Conservation (phyloP, 331 rosid genomes). For the Saraca asoca region DNA sequence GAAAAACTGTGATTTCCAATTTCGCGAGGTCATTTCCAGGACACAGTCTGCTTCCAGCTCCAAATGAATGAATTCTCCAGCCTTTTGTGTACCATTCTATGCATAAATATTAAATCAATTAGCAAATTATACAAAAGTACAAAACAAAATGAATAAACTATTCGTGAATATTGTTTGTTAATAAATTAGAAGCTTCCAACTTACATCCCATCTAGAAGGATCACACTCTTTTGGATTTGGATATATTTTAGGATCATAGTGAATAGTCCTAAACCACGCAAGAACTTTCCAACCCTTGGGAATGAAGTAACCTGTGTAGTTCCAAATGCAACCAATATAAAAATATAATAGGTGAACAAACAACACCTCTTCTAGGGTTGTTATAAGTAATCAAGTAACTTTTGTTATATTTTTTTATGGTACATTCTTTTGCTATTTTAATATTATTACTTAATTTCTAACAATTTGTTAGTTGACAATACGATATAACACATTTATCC, state of each 20-base stretch:
- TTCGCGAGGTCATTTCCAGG: conserved; percentile 62
- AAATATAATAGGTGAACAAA: not conserved
- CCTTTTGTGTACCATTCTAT: conserved; percentile 39
- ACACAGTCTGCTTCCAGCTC: conserved; percentile 56
- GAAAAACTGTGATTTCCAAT: conserved; percentile 51
- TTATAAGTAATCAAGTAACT: too few relatives aligned
- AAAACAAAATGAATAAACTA: too few relatives aligned
- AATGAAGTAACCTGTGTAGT: conserved; percentile 48
- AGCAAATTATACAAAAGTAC: too few relatives aligned
- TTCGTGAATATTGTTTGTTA: not conserved
- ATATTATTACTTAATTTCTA: too few relatives aligned
- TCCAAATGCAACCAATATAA: not conserved
- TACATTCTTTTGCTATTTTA: too few relatives aligned
- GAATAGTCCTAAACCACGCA: conserved; percentile 59
- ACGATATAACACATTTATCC: too few relatives aligned
- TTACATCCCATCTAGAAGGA: conserved; percentile 62
- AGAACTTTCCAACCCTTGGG: conserved; percentile 63
- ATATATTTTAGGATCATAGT: conserved; percentile 49
- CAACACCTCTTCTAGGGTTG: too few relatives aligned
- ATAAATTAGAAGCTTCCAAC: not conserved
- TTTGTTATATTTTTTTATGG: too few relatives aligned
- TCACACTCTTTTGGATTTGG: conserved; percentile 49
- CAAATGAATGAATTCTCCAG: conserved; percentile 55
- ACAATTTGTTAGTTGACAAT: too few relatives aligned
- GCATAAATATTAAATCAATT: not conserved